These are phyloP conservation scores for Geosmithia morbida DNA, from an alignment of 2,329 filamentous ascomycete species.

Conservation along the genomic window DNA sequence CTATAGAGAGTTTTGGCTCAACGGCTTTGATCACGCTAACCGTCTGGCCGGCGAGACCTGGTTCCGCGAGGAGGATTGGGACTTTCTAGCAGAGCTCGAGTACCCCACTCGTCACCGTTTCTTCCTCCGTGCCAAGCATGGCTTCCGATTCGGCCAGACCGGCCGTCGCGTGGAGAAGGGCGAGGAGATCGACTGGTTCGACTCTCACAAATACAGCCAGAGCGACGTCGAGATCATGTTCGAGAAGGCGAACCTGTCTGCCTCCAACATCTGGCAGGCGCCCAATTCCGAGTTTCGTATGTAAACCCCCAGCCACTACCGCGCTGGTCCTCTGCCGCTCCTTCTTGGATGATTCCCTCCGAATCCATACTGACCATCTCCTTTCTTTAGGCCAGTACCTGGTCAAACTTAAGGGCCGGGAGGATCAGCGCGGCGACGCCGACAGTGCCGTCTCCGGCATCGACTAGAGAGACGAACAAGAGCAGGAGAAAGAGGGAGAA, in stretches of 20 bases:
- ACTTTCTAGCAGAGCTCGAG: conserved; percentile 20
- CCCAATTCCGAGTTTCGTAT: conserved; percentile 22
- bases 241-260: conserved; percentile 19
- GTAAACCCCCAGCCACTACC: too few species aligned
- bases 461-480: too few species aligned
- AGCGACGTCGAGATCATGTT: conserved; percentile 22
- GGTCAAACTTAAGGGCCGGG: conserved; percentile 14
- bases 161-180: conserved; percentile 13
- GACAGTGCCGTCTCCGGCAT: conserved; percentile 21
- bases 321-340: too few species aligned
- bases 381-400: conserved; percentile 19
- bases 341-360: too few species aligned
- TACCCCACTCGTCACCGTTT: conserved; percentile 23
- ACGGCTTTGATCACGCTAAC: conserved; percentile 23
- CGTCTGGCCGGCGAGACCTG: conserved; percentile 15
- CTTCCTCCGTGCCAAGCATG: conserved; percentile 19
- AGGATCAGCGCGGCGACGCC: conserved; percentile 16
- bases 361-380: conserved; percentile 7
- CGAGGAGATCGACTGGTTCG: conserved; percentile 26
- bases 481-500: too few species aligned
- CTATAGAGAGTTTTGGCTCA: conserved; percentile 20
- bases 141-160: conserved; percentile 12
- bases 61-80: conserved; percentile 22
- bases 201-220: conserved; percentile 25
- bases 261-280: conserved; percentile 19